A percentile compares a stretch with the other conserved stretches of the same genome.
Evolutionary conservation across 371 early-diverging fungal species (phyloP).

Genomic region (Apophysomyces elegans): DNA sequence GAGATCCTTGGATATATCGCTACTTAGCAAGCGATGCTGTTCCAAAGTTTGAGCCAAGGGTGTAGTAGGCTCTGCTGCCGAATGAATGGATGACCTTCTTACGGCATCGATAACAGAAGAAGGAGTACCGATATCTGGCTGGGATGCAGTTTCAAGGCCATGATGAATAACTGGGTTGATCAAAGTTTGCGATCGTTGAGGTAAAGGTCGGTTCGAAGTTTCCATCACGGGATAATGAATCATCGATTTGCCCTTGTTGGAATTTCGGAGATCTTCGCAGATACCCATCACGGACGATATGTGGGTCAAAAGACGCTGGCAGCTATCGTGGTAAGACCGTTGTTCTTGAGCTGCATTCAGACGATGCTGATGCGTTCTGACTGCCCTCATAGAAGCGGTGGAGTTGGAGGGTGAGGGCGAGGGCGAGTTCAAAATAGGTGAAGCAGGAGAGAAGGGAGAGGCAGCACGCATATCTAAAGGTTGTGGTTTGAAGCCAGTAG

Average conservation of each 20-base stretch:
- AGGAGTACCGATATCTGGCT: constrained; percentile 36
- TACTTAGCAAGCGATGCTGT: constrained; percentile 27
- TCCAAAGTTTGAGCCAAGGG: constrained; percentile 27
- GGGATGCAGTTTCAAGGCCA: constrained; percentile 41
- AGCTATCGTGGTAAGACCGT: constrained; percentile 72
- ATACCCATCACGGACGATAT: constrained; percentile 60
- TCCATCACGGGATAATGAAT: constrained; percentile 67
- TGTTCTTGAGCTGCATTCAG: constrained; percentile 60
- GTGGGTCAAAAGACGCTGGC: constrained; percentile 66
- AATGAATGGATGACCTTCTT: constrained; percentile 30
- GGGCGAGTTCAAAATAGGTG: constrained; percentile 17
- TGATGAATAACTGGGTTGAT: constrained; percentile 24
- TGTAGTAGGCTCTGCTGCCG: constrained; percentile 4
- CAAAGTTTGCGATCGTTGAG: constrained; percentile 44
- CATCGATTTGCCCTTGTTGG: constrained; percentile 65
- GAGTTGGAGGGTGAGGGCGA: constrained; percentile 29
- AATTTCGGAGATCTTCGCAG: constrained; percentile 65
- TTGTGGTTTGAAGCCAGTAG: constrained; percentile 7
- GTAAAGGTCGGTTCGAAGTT: constrained; percentile 26
- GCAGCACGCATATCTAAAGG: constrained; percentile 14
- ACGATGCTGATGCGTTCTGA: constrained; percentile 47
- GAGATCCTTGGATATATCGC: constrained; percentile 45
- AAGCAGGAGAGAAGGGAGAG: constrained; percentile 10
- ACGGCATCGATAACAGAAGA: constrained; percentile 34
- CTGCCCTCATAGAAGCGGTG: constrained; percentile 21